phyloP scores from a whole-genome alignment of 1,139 yeast species.

The Debaryomycetaceae sp. region DNA sequence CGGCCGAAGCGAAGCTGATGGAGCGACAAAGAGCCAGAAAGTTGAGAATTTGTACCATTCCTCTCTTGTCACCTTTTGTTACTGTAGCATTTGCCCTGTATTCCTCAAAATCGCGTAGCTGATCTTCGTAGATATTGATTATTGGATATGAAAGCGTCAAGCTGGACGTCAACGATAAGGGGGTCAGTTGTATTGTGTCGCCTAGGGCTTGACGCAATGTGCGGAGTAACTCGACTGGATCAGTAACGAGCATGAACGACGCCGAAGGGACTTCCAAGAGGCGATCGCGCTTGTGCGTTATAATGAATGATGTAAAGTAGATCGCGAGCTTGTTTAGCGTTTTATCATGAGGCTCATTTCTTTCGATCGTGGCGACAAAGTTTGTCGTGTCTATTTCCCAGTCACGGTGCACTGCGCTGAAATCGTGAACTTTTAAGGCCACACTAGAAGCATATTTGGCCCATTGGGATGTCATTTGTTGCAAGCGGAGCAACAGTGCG shows the following conservation, averaged over 20 bases:
- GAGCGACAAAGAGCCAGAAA: constrained; percentile 7
- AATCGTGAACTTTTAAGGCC: constrained; percentile 21
- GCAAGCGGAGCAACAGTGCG: not conserved
- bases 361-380: constrained; percentile 9
- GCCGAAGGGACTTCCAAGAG: constrained; percentile 30
- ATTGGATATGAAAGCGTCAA: constrained; percentile 20
- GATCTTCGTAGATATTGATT: constrained; percentile 30
- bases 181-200: constrained; percentile 1
- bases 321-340: constrained; percentile 8
- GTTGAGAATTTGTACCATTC: constrained; percentile 1
- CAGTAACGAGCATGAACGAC: constrained; percentile 9
- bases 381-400: constrained; percentile 12
- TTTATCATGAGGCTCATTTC: constrained; percentile 7
- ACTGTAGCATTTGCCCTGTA: constrained; percentile 1
- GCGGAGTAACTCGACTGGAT: constrained; percentile 5
- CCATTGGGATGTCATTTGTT: not conserved
- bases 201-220: constrained; percentile 6
- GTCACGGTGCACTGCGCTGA: constrained; percentile 13
- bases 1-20: constrained; percentile 13
- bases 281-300: constrained; percentile 19
- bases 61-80: constrained; percentile 1
- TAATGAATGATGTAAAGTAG: constrained; percentile 16
- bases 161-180: constrained; percentile 5
- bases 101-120: constrained; percentile 10
- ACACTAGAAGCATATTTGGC: constrained; percentile 2